Conservation (phyloP, 129 eudicot species). For the Ambrosia artemisiifolia region DNA sequence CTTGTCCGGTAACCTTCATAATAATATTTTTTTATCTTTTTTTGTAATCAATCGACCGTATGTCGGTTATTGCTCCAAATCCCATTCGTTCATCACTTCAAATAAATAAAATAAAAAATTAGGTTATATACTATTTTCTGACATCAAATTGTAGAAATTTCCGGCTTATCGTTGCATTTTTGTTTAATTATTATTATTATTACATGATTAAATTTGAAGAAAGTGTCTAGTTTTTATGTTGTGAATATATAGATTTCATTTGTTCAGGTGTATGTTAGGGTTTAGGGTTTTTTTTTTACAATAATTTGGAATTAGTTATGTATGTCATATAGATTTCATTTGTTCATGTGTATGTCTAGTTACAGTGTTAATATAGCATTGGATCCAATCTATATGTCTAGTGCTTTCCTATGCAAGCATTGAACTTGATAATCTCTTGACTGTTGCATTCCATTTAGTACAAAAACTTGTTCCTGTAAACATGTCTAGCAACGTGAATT, state of each 20-base stretch:
- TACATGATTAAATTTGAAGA: not conserved
- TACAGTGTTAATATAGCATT: not conserved
- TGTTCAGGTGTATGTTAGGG: too few relatives aligned
- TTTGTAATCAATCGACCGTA: not conserved
- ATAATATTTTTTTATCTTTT: not conserved
- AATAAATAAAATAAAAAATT: not conserved
- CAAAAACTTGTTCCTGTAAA: constrained; percentile 3
- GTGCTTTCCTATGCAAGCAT: not conserved
- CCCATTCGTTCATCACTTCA: not conserved
- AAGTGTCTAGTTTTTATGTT: not conserved
- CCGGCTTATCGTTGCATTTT: not conserved
- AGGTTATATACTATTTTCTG: constrained; percentile 16
- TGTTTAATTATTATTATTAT: not conserved
- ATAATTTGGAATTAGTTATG: too few relatives aligned
- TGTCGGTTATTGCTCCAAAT: not conserved
- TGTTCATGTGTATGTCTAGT: too few relatives aligned
- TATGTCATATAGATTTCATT: too few relatives aligned
- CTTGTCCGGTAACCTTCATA: not conserved
- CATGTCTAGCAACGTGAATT: not conserved
- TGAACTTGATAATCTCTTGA: not conserved
- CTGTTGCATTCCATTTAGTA: not conserved
- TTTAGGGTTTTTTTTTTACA: too few relatives aligned
- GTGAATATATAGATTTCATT: not conserved
- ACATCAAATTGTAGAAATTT: constrained; percentile 2
- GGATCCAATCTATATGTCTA: not conserved